These are phyloP conservation scores for Pythium rishiriense DNA, from an alignment of 352 stramenopile genomes.

Conservation along the genomic window DNA sequence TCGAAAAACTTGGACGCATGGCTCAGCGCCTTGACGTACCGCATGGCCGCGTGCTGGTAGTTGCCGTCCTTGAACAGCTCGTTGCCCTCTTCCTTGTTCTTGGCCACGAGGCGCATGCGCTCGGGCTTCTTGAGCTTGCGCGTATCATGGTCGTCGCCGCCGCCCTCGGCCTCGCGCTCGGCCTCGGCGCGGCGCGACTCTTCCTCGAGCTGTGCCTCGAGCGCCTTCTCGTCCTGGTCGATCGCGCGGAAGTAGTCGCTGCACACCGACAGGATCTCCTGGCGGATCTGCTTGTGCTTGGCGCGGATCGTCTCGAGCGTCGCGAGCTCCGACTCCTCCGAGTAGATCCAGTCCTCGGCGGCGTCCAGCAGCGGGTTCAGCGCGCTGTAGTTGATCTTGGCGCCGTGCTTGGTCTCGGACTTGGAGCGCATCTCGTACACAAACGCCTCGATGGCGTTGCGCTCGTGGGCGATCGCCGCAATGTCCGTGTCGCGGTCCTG, in stretches of 20 bases:
- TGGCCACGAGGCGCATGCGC: conserved; percentile 91
- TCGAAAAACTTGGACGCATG: conserved; percentile 94
- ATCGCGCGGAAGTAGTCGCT: conserved; percentile 74
- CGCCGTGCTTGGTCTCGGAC: conserved; percentile 58
- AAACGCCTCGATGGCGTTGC: conserved; percentile 91
- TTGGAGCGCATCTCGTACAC: conserved; percentile 91
- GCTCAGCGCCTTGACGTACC: conserved; percentile 91
- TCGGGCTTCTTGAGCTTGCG: conserved; percentile 93
- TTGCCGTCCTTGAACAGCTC: conserved; percentile 93
- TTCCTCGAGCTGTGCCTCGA: conserved; percentile 79
- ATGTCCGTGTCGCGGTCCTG: conserved; percentile 70
- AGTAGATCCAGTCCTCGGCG: conserved; percentile 92
- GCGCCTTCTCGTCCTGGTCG: conserved; percentile 49
- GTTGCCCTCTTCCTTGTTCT: conserved; percentile 96
- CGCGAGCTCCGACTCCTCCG: conserved; percentile 79
- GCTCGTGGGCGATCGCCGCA: conserved; percentile 70
- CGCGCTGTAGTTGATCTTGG: conserved; percentile 60
- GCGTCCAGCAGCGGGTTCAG: conserved; percentile 77
- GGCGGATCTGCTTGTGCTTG: conserved; percentile 60
- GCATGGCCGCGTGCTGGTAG: conserved; percentile 79
- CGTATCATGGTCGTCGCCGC: conserved; percentile 91
- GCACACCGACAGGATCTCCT: conserved; percentile 51
- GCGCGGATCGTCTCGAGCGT: conserved; percentile 51
- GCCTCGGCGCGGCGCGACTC: conserved; percentile 71
- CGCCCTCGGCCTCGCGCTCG: conserved; percentile 65